Evolutionary conservation across 306 rosid genomes (phyloP), one percentile per base, ranked within the genome.

Genomic region (Lathyrus sativus): DNA sequence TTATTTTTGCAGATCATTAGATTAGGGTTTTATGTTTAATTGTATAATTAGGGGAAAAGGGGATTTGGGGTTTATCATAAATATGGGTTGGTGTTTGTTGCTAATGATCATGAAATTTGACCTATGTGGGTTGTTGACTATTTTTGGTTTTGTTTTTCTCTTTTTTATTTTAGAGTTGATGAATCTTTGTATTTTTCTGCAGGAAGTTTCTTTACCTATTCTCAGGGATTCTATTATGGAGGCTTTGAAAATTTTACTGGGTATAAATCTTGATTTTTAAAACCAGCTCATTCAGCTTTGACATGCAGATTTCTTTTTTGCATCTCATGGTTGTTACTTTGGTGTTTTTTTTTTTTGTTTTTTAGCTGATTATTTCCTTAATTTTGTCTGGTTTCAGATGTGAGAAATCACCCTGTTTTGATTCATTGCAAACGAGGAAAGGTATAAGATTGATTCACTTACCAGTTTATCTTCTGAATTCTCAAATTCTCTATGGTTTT

Each of bases 221-320:
- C 85, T 78, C 13, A 79, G 46, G 67, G 89, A 79, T 68, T 79
- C 90, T 11, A 85, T 91, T 69, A 83, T 85, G 81, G 89, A 84
- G 53, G 96, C 98, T 22, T 80, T 91, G 80, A 82, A 80, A 80
- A 73, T 91, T 67, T 79, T 91, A 55, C 76, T 86, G 45, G 98
- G 98, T 89, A 87, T 45, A 33, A 45, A 50, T 41, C 7, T 54
- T 22, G 2, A 18, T 10, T 18, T 9, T 58, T 29, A 1, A 26
- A 12, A 14, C 31, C 7, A 26, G 69, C 7, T 48, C 19, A 61
- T 54, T 54, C 22, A 33, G 33, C 19, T 22, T n/a, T 44, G 29
- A 3, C n/a, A 49, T 69, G 63, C 31, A 31, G 0, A 31, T 15
- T 50, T 67, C 11, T 19, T 39, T 67, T 15, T 19, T 46, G 48